A percentile compares a stretch with the other conserved stretches of the same genome.
phyloP scores from a whole-genome alignment of 805 yeast species.

The Yarrowia phangngaensis region DNA sequence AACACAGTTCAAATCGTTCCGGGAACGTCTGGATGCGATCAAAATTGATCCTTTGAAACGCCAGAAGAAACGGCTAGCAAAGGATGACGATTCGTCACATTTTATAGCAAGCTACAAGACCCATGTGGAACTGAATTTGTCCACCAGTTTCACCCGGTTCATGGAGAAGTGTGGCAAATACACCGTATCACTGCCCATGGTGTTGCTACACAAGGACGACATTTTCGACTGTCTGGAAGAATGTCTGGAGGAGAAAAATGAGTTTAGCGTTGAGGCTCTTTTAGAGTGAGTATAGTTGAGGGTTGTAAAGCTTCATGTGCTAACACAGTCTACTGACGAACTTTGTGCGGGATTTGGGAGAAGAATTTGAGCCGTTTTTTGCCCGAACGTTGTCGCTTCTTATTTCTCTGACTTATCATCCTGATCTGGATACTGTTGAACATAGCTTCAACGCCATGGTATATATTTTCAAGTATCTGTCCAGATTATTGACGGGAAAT shows the following conservation, averaged over 20 bases:
- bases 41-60: conserved; percentile 66
- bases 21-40: conserved; percentile 76
- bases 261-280: conserved; percentile 71
- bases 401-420: conserved; percentile 47
- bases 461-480: conserved; percentile 80
- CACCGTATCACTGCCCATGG: conserved; percentile 72
- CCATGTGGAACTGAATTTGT: conserved; percentile 83
- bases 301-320: no score
- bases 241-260: conserved; percentile 56
- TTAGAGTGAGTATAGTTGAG: conserved; percentile 54
- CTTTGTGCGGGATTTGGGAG: conserved; percentile 86
- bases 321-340: conserved; percentile 55
- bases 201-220: conserved; percentile 62
- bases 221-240: conserved; percentile 54
- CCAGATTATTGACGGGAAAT: conserved; percentile 59
- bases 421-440: conserved; percentile 51
- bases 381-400: conserved; percentile 50
- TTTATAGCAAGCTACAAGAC: conserved; percentile 73
- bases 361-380: conserved; percentile 78
- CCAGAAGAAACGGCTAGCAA: conserved; percentile 32
- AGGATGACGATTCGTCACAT: conserved; percentile 50
- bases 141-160: conserved; percentile 66
- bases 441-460: conserved; percentile 83
- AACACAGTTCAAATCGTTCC: conserved; percentile 47
- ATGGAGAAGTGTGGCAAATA: conserved; percentile 51